Base-by-base conservation (phyloP, 2,329 filamentous ascomycete species). In the Xylaria sp. region DNA sequence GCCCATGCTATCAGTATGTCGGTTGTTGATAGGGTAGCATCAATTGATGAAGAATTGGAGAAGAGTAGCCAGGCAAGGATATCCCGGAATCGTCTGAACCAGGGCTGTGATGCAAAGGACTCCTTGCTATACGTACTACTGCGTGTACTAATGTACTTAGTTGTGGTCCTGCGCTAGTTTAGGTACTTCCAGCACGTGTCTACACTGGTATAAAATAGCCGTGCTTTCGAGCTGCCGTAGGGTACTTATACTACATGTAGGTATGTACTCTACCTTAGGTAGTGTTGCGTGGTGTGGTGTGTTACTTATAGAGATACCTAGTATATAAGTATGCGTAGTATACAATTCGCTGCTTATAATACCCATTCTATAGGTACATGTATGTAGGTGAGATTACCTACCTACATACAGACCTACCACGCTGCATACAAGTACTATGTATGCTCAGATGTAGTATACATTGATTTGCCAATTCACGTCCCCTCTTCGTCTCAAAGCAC, bases 21-120 rank as follows among this genome's bases (percentile, higher is more conserved):
- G n/a, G n/a, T n/a, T n/a, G n/a, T 53, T 53, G 50, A 55, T 42
- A 55, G 53, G 53, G 60, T 27, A 13, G 20, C 11, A 45, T 47
- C 33, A 50, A 45, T 53, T 42, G 31, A 57, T 45, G 33, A n/a
- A 50, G 31, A 38, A 56, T 63, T 63, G 61, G 50, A 45, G 54
- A 36, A 29, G 38, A 31, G 47, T 20, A 22, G 13, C 15, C 17
- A 44, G 42, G 39, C 62, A 65, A 65, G 62, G 62, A 63, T 59
- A 59, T 54, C 55, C 62, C 55, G 49, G 58, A 22, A 54, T 54
- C 36, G 22, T 33, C 36, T 33, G 22, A 31, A 39, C 53, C 22
- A 42, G 53, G 53, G 53, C 5, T 9, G 36, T 55, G 13, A 55
- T 55, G 36, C 53, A 44, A 22, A 42, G 53, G 53, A 55, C 53